Evolutionary conservation across 768 basidiomycete genomes (phyloP), one percentile per base, ranked within the genome.

Genomic region (Russula abietina): DNA sequence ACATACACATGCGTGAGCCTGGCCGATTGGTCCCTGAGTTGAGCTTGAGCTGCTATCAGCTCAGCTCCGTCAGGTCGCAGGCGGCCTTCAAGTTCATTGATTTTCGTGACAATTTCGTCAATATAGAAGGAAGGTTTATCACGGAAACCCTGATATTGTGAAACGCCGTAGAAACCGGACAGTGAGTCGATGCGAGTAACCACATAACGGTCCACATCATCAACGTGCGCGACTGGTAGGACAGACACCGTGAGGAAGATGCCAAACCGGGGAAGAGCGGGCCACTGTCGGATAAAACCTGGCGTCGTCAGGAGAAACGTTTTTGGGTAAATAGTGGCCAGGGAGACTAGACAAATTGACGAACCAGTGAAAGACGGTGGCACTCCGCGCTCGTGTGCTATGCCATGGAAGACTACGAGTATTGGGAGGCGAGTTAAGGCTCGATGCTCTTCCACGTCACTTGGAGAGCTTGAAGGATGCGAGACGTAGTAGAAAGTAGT

Each of bases 261-360:
- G 81, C 86, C 80, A 30, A 88, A 79, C 3, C 79, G 76, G 38
- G 87, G 87, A n/a, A 89, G 76, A 19, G 85, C 80, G 24, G 86
- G 86, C 83, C 85, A 85, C 68, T 83, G 85, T 4, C 81, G 78
- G 33, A 87, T 74, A 70, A 87, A 85, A 1, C 81, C 83, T 77
- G 53, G 24, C 33, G 41, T 3, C 2, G 19, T 60, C 24, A 32
- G 22, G 12, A 54, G n/a, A 7, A 7, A 12, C 17, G 0, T 54
- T 24, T 33, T 46, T 24, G 12, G 9, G 38, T 9, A 26, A 33
- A 3, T 48, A 68, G 69, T 59, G 59, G 14, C 9, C 10, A 56
- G 1, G 12, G n/a, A 36, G 10, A 6, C 28, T 4, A 39, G n/a
- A 36, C 19, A 38, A n/a, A 19, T 49, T 9, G n/a, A 30, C 71